These are phyloP conservation scores for Sanghuangporus sanghuang DNA, from an alignment of 1,284 basidiomycete genomes.

Conservation along the genomic window DNA sequence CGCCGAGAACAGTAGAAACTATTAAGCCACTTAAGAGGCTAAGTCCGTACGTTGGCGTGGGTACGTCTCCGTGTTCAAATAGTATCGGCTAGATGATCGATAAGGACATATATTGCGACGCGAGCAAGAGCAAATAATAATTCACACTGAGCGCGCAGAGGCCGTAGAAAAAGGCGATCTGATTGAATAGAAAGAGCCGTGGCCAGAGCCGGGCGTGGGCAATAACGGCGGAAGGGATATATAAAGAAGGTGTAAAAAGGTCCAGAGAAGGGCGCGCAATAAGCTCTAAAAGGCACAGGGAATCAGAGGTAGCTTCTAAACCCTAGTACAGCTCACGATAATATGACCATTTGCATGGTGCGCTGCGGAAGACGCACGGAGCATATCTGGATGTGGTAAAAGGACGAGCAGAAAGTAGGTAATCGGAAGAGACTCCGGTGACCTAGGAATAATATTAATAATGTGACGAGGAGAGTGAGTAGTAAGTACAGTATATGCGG, in stretches of 20 bases:
- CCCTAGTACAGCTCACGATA: slow-evolving; percentile 4
- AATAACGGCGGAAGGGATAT: background rate
- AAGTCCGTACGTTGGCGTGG: background rate
- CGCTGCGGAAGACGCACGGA: background rate
- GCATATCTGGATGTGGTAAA: background rate
- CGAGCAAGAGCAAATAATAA: background rate
- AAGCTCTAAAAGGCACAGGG: background rate
- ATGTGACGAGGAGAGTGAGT: background rate
- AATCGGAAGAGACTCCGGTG: background rate
- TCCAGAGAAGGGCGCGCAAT: background rate
- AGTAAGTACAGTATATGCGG: background rate
- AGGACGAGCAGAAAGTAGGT: background rate
- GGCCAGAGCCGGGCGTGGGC: background rate
- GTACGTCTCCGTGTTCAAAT: background rate
- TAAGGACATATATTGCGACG: background rate
- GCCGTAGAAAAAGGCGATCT: background rate
- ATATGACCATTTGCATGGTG: slow-evolving; percentile 7
- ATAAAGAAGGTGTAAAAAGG: background rate
- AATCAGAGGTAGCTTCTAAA: background rate
- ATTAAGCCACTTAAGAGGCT: background rate
- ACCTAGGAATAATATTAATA: background rate
- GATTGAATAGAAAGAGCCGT: background rate
- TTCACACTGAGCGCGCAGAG: background rate
- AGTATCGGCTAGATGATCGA: background rate
- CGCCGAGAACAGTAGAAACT: background rate